These are phyloP conservation scores for Neonectria sp. DNA, from an alignment of 2,329 filamentous ascomycete species.

Conservation along the genomic window DNA sequence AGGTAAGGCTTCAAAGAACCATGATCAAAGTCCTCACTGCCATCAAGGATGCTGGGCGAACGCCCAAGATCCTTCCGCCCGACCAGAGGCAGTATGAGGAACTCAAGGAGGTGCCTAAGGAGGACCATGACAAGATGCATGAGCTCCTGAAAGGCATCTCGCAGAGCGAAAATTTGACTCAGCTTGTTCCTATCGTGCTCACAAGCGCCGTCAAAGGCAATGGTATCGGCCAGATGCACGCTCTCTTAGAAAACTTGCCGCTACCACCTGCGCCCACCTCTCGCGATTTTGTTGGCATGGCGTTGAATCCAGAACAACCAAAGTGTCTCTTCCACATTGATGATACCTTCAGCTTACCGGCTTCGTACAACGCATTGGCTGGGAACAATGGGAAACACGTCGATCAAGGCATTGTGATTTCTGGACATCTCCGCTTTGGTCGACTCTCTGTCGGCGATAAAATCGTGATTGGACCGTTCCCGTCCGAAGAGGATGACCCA, in stretches of 20 bases:
- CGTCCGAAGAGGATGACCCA: constrained; percentile 66
- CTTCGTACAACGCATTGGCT: constrained; percentile 62
- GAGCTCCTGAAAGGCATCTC: constrained; percentile 67
- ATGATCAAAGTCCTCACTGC: constrained; percentile 82
- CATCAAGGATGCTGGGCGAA: constrained; percentile 82
- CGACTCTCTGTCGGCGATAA: constrained; percentile 83
- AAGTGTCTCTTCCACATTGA: constrained; percentile 88
- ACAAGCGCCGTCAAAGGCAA: constrained; percentile 89
- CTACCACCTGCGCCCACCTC: constrained; percentile 71
- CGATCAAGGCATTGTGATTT: constrained; percentile 80
- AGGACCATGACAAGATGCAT: constrained; percentile 72
- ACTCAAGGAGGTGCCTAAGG: constrained; percentile 68
- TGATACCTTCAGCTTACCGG: constrained; percentile 85
- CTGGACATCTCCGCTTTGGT: constrained; percentile 87
- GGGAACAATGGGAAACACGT: constrained; percentile 30
- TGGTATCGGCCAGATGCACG: constrained; percentile 86
- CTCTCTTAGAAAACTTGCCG: constrained; percentile 83
- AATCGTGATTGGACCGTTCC: constrained; percentile 85
- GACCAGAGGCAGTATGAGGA: constrained; percentile 65
- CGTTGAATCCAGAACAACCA: constrained; percentile 72
- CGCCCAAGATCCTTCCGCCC: constrained; percentile 79
- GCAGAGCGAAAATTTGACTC: constrained; percentile 57
- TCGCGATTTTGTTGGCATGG: constrained; percentile 68
- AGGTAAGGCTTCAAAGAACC: constrained; percentile 76
- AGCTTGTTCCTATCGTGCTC: constrained; percentile 85